These are phyloP conservation scores for Blastosporella zonata DNA, from an alignment of 1,284 basidiomycete species.

Conservation along the genomic window DNA sequence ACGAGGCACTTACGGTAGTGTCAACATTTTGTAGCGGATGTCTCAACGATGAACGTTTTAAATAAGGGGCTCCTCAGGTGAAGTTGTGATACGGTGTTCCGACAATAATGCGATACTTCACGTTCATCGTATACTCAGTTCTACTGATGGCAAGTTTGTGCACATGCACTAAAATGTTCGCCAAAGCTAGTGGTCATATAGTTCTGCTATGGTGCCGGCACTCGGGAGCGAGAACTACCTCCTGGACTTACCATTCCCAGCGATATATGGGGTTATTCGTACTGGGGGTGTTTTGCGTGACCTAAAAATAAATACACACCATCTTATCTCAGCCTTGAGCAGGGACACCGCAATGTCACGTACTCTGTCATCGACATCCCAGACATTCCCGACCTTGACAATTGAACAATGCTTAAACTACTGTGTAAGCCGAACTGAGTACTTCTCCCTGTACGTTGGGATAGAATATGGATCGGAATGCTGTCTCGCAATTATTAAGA, in stretches of 20 bases:
- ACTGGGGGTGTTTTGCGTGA: conserved; percentile 11
- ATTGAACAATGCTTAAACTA: background rate
- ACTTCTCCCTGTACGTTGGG: background rate
- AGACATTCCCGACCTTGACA: background rate
- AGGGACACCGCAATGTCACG: background rate
- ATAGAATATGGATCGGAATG: background rate
- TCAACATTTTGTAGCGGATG: too few relatives aligned
- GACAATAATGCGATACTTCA: background rate
- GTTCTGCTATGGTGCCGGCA: background rate
- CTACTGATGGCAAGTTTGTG: background rate
- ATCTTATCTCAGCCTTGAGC: background rate
- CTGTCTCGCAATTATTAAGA: background rate
- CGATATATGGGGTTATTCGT: conserved; percentile 8
- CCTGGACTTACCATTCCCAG: conserved; percentile 10
- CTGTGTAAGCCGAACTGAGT: background rate
- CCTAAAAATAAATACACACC: too few relatives aligned
- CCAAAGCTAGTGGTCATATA: background rate
- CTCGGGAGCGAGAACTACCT: conserved; percentile 5
- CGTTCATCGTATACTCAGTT: background rate
- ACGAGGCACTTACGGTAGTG: too few relatives aligned
- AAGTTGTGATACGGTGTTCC: background rate
- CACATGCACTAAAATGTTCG: background rate
- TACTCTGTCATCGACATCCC: background rate
- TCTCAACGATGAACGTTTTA: too few relatives aligned
- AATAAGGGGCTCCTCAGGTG: too few relatives aligned